Base-by-base conservation (phyloP, 1,139 yeast genomes). In the Sugiyamaella pinicola region DNA sequence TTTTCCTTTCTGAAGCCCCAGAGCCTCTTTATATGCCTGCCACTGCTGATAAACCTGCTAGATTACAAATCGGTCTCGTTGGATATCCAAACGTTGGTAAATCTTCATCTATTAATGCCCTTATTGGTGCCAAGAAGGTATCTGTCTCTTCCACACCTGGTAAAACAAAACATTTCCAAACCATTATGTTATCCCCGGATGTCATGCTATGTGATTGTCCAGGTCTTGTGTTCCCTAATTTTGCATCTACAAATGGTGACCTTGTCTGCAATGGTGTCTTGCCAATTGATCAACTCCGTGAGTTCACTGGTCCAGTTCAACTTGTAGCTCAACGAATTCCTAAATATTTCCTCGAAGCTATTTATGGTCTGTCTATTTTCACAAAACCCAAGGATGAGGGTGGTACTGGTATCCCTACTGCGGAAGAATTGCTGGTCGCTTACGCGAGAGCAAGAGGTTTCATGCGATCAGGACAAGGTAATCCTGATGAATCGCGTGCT, bases 141-240 rank as follows among this genome's bases (percentile, higher is more conserved):
- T 90, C 98, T 0, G 99, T 95, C 37, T 93, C 99, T 1, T 79
- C 99, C 1, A 95, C 99, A 0, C 99, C 99, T 5, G 99, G 99
- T 75, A 95, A 95, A 70, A 95, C 99, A 15, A 95, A 95, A 70
- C 99, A 95, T 77, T 95, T 95, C 78, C 99, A 95, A 75, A 95
- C 99, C 1, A 90, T 95, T 58, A 82, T 84, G 65, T 79, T 95
- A 45, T 83, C 96, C 0, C 87, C 86, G 47, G 79, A 85, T 43
- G 95, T 93, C 7, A 78, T 89, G 61, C 77, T 95, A 51, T 93
- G 99, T 73, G 99, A 95, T 78, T 95, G 99, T 78, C 99, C 99
- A 1, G 99, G 99, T 79, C 78, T 95, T 61, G 99, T 95, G 19
- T 95, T 95, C 76, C 99, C 99, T 33, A 95, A 93, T 67, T 95